A percentile compares a stretch with the other conserved stretches of the same genome.
Conservation (phyloP, 257 asterid genomes). For the Fraxinus anomala region DNA sequence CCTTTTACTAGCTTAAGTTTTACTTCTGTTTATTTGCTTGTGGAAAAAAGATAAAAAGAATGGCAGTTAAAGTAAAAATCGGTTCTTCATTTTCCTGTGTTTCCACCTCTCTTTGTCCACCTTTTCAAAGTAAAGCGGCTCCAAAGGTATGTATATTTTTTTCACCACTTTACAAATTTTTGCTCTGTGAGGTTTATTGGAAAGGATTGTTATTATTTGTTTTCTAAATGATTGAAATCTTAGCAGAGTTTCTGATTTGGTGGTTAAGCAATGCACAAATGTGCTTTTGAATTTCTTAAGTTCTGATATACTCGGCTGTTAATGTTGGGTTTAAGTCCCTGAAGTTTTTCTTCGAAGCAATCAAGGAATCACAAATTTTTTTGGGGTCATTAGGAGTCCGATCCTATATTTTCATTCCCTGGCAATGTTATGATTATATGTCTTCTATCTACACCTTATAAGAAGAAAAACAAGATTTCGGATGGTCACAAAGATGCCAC, state of each 20-base stretch:
- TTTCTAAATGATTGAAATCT: not conserved
- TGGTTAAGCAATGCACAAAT: not conserved
- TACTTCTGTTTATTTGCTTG: slow-evolving; percentile 15
- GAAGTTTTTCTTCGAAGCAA: not conserved
- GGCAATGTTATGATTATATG: not conserved
- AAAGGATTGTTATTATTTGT: not conserved
- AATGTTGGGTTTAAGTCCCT: not conserved
- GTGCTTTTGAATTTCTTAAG: slow-evolving; percentile 6
- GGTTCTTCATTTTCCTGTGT: slow-evolving; percentile 49
- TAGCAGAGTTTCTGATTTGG: not conserved
- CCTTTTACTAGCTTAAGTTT: slow-evolving; percentile 17
- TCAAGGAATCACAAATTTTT: not conserved
- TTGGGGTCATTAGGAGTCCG: not conserved
- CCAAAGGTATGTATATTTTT: slow-evolving; percentile 39
- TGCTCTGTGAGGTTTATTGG: not conserved
- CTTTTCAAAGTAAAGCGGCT: slow-evolving; percentile 40
- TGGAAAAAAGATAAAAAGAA: slow-evolving; percentile 28
- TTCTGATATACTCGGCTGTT: not conserved
- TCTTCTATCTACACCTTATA: not conserved
- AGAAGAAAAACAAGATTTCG: not conserved
- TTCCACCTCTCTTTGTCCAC: slow-evolving; percentile 46
- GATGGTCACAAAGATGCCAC: not conserved
- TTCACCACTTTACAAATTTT: not conserved
- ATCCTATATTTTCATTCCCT: not conserved
- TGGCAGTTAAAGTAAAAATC: slow-evolving; percentile 49